Evolutionary conservation across 2,329 filamentous ascomycete genomes (phyloP).

Genomic region (Davidsoniella eucalypti): DNA sequence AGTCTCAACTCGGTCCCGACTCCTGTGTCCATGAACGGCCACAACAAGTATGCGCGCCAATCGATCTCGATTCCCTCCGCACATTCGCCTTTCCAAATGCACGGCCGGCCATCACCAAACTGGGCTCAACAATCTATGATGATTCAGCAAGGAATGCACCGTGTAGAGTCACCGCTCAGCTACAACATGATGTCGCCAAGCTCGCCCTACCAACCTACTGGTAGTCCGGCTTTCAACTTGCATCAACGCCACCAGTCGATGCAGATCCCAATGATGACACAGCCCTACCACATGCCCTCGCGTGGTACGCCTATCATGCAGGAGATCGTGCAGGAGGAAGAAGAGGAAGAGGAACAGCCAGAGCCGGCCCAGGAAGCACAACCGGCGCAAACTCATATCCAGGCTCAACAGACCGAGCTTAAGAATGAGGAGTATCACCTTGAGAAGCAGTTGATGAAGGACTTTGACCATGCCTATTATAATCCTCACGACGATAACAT

Average conservation of each 20-base stretch:
- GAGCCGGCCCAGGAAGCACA: not conserved
- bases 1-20: slow-evolving; percentile 50
- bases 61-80: slow-evolving; percentile 51
- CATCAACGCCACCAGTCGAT: slow-evolving; percentile 44
- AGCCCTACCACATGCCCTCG: slow-evolving; percentile 35
- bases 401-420: slow-evolving; percentile 72
- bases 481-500: slow-evolving; percentile 41
- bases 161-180: slow-evolving; percentile 48
- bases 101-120: slow-evolving; percentile 43
- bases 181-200: slow-evolving; percentile 44
- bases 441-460: slow-evolving; percentile 61
- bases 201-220: slow-evolving; percentile 34
- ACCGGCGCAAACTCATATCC: slow-evolving; percentile 18
- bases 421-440: slow-evolving; percentile 75
- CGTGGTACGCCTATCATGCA: slow-evolving; percentile 47
- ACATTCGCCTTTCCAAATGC: slow-evolving; percentile 51
- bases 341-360: slow-evolving; percentile 41
- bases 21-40: slow-evolving; percentile 50
- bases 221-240: slow-evolving; percentile 26
- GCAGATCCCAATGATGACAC: slow-evolving; percentile 34
- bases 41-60: slow-evolving; percentile 47
- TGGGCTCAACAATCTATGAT: slow-evolving; percentile 43
- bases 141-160: slow-evolving; percentile 31
- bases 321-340: slow-evolving; percentile 46
- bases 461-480: slow-evolving; percentile 64